Evolutionary conservation across 2,329 filamentous ascomycete species (phyloP).

Genomic region (Xylariomycetidae sp.): DNA sequence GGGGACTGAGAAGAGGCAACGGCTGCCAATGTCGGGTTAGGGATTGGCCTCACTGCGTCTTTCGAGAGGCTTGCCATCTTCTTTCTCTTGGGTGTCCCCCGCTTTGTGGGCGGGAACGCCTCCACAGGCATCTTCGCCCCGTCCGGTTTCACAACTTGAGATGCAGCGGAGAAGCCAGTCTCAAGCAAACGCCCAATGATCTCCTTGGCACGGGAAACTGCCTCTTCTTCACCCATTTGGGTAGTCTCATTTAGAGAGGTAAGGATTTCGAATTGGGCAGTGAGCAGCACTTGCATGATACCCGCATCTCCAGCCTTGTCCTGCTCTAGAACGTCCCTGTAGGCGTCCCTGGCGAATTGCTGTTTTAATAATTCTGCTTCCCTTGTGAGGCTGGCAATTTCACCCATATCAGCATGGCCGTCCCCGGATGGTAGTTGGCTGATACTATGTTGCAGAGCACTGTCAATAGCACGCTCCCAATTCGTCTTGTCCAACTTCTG

Average conservation of each 20-base stretch:
- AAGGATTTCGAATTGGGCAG: conserved; percentile 89
- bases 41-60: conserved; percentile 38
- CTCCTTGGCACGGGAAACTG: conserved; percentile 71
- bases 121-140: conserved; percentile 60
- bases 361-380: conserved; percentile 85
- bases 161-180: conserved; percentile 67
- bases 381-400: conserved; percentile 67
- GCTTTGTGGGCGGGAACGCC: conserved; percentile 63
- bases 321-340: conserved; percentile 73
- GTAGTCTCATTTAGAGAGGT: conserved; percentile 77
- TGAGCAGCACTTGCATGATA: conserved; percentile 76
- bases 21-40: conserved; percentile 36
- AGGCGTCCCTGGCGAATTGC: conserved; percentile 75
- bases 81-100: conserved; percentile 74
- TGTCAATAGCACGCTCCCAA: conserved; percentile 86
- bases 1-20: conserved; percentile 22
- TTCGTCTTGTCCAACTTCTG: conserved; percentile 73
- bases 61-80: conserved; percentile 38
- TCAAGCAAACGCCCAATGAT: conserved; percentile 76
- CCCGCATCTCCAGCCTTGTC: conserved; percentile 76
- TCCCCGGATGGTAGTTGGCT: conserved; percentile 71
- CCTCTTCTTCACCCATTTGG: conserved; percentile 77
- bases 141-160: conserved; percentile 88
- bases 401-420: conserved; percentile 57
- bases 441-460: conserved; percentile 80